These are phyloP conservation scores for Nicotiana benthamiana DNA, from an alignment of 257 asterid species.

Conservation along the genomic window DNA sequence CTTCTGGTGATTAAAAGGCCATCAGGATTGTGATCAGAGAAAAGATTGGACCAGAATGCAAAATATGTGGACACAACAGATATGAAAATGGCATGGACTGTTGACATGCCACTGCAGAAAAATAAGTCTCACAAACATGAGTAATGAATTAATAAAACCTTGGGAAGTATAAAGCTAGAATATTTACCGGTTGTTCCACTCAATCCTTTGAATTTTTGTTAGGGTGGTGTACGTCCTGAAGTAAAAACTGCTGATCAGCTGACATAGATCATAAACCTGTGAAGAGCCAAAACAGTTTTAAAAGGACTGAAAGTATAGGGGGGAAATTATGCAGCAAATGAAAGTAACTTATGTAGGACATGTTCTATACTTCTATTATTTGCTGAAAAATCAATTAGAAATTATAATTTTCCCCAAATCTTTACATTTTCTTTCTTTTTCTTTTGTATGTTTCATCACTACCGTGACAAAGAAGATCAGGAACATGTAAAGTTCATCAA, in stretches of 20 bases:
- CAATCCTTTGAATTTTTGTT: conserved; percentile 67
- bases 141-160: conserved; percentile 11
- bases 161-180: neutral
- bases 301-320: neutral
- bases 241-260: conserved; percentile 76
- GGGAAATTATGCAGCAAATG: neutral
- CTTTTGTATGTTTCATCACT: neutral
- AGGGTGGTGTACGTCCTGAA: conserved; percentile 64
- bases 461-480: neutral
- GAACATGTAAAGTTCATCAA: conserved; percentile 1
- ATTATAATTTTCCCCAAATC: neutral
- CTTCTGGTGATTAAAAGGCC: conserved; percentile 59
- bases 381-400: neutral
- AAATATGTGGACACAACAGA: conserved; percentile 65
- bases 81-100: conserved; percentile 82
- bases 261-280: conserved; percentile 76
- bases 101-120: conserved; percentile 79
- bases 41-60: conserved; percentile 80
- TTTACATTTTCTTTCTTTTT: neutral
- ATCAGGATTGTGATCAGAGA: conserved; percentile 48
- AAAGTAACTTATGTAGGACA: neutral
- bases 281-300: conserved; percentile 12
- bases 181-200: conserved; percentile 92
- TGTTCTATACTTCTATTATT: neutral
- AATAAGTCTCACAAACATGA: conserved; percentile 20